Base-by-base conservation (phyloP, 2,329 filamentous ascomycete species). In the Beauveria varroae region DNA sequence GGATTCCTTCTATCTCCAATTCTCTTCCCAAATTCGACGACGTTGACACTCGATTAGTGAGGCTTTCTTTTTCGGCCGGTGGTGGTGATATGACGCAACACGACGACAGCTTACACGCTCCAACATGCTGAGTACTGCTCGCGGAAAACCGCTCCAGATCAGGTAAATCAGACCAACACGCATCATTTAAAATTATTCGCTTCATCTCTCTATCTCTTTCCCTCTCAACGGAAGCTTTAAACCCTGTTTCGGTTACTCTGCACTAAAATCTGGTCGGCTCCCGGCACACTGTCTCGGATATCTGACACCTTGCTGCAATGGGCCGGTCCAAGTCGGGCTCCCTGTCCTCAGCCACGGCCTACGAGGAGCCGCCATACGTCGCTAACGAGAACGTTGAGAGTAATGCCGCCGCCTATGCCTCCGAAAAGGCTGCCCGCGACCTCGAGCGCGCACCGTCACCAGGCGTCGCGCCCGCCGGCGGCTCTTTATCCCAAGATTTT, bases 401-500 rank as follows among this genome's bases (percentile, higher is more conserved):
- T 34, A 30, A 50, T 12, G 50, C 50, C 14, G 40, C 46, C 20
- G 26, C 34, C 24, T 24, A 24, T 7, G 14, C 16, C 30, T 30
- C 18, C 3, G 47, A 53, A 60, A 53, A 60, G 26, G 22, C 57
- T 4, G 24, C 37, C 24, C 26, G 30, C 10, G 57, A 60, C 16
- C 8, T 22, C 28, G 57, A 60, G 50, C 26, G 57, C 41, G 40
- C 40, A 9, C 14, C 10, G 28, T 22, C 28, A 9, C 14, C 34
- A 18, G 61, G 30, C 55, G 44, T 50, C 4, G 62, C 61, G 6
- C 55, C 64, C 6, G 57, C 56, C 7, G 68, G 63, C 5, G 68
- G 64, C 3, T 67, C 67, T 18, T 71, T 73, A 63, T 75, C 74
- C 58, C 78, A 80, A 7, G 80, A 82, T 64, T 85, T 85, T 62